Evolutionary conservation across 345 rosid species (phyloP).

Genomic region (Euphorbia peplus): DNA sequence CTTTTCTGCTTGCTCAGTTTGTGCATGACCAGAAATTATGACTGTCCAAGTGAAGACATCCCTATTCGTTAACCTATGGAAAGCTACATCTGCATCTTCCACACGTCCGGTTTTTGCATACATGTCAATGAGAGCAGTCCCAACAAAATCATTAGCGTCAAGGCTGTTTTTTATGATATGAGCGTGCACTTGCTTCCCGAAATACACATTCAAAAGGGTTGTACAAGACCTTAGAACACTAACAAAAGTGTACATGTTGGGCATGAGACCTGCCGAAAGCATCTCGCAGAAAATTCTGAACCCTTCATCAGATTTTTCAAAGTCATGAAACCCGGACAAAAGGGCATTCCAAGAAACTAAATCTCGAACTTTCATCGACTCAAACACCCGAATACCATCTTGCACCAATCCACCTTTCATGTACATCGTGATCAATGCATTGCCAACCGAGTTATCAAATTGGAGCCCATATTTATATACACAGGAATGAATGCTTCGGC

Average conservation of each 20-base stretch:
- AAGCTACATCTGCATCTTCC: constrained; percentile 35
- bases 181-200: constrained; percentile 43
- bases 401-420: constrained; percentile 30
- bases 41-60: constrained; percentile 37
- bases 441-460: constrained; percentile 30
- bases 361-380: constrained; percentile 31
- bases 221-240: constrained; percentile 36
- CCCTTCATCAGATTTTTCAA: constrained; percentile 26
- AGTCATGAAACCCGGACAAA: constrained; percentile 30
- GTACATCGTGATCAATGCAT: constrained; percentile 45
- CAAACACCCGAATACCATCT: constrained; percentile 37
- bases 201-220: constrained; percentile 21
- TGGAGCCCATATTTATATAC: constrained; percentile 38
- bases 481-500: constrained; percentile 42
- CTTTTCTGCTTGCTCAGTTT: constrained; percentile 28
- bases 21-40: constrained; percentile 34
- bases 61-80: constrained; percentile 25
- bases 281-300: constrained; percentile 31
- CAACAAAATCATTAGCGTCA: constrained; percentile 28
- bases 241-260: constrained; percentile 31
- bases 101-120: constrained; percentile 35
- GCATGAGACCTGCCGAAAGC: constrained; percentile 36
- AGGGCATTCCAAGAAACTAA: constrained; percentile 43
- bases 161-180: constrained; percentile 34
- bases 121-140: constrained; percentile 43